A percentile compares a stretch with the other conserved stretches of the same genome.
phyloP scores from a whole-genome alignment of 129 eudicot species.

The Flaveria linearis region DNA sequence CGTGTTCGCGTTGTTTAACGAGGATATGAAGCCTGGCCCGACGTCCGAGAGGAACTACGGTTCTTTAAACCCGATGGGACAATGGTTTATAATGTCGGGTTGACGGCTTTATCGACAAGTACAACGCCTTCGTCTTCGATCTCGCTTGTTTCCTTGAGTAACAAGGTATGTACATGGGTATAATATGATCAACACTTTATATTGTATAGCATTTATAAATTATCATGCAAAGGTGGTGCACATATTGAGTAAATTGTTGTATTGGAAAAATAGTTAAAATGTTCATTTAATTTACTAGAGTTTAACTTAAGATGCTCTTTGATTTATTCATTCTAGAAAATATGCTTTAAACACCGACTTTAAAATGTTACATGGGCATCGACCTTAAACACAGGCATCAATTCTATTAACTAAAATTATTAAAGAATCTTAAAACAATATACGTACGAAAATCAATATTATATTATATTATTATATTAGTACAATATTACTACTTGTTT shows the following conservation, averaged over 20 bases:
- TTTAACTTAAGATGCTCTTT: too few relatives aligned
- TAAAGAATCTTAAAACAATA: background rate
- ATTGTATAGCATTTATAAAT: constrained; percentile 6
- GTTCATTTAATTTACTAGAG: too few relatives aligned
- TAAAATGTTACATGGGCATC: too few relatives aligned
- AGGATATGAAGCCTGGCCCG: constrained; percentile 92
- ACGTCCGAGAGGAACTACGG: constrained; percentile 90
- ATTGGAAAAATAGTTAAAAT: too few relatives aligned
- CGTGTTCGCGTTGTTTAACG: constrained; percentile 84
- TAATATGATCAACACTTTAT: constrained; percentile 4
- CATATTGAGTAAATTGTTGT: background rate
- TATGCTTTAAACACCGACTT: too few relatives aligned
- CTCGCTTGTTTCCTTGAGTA: constrained; percentile 58
- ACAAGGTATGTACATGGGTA: constrained; percentile 40
- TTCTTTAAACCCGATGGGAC: constrained; percentile 77
- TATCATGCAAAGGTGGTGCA: constrained; percentile 33
- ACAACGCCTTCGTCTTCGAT: constrained; percentile 43
- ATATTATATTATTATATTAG: background rate
- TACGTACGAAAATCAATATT: background rate
- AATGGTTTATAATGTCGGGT: constrained; percentile 81
- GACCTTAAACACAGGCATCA: background rate
- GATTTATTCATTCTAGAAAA: too few relatives aligned
- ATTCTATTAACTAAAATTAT: background rate
- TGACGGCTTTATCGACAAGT: constrained; percentile 39
- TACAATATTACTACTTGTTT: too few relatives aligned